Evolutionary conservation across 768 basidiomycete species (phyloP).

Genomic region (Sporobolomyces phaffii): DNA sequence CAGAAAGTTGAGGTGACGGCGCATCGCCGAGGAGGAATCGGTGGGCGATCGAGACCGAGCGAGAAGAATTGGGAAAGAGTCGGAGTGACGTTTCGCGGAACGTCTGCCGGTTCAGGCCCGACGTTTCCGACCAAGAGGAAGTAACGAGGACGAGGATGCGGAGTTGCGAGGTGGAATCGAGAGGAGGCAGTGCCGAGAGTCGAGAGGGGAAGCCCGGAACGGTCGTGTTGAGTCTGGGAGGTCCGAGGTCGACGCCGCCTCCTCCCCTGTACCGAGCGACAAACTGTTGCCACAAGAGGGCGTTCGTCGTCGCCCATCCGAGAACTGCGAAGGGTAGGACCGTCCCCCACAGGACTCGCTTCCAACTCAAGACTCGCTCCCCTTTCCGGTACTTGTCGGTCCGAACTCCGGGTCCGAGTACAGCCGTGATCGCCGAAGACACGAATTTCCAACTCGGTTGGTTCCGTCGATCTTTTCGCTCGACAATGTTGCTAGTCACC

Average conservation of each 20-base stretch:
- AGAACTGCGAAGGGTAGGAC: constrained; percentile 31
- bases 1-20: constrained; percentile 27
- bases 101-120: constrained; percentile 20
- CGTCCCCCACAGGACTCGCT: constrained; percentile 34
- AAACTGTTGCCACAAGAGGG: constrained; percentile 35
- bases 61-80: constrained; percentile 12
- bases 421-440: constrained; percentile 22
- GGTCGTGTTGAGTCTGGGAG: neutral
- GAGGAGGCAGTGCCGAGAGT: neutral
- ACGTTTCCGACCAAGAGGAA: constrained; percentile 31
- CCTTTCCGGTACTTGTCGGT: constrained; percentile 39
- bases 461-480: constrained; percentile 42
- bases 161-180: neutral
- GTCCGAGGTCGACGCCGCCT: constrained; percentile 30
- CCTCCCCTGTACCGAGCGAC: constrained; percentile 31
- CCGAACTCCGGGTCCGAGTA: constrained; percentile 34
- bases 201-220: neutral
- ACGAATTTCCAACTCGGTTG: constrained; percentile 27
- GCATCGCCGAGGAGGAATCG: constrained; percentile 35
- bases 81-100: constrained; percentile 30
- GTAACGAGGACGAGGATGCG: constrained; percentile 32
- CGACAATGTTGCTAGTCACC: constrained; percentile 81
- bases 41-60: constrained; percentile 25
- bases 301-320: constrained; percentile 26
- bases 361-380: constrained; percentile 35